Evolutionary conservation across 768 basidiomycete species (phyloP), one percentile per base, ranked within the genome.

Genomic region (Xerocomus spinulosus): DNA sequence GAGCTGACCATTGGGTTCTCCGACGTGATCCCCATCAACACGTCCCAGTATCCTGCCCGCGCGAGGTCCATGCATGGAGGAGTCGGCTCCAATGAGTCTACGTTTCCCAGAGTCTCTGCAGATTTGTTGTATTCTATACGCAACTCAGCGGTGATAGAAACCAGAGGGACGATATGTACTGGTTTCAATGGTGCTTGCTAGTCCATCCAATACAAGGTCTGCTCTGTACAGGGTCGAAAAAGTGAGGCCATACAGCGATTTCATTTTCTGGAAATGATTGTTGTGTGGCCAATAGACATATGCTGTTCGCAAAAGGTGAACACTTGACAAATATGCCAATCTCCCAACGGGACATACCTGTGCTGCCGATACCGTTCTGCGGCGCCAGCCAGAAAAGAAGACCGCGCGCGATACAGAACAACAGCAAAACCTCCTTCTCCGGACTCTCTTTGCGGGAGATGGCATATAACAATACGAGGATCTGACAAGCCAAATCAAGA

Each of bases 231-330:
- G 50, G 0, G 50, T 45, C 26, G 66, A 64, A 41, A 76, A 77
- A 1, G 71, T 56, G n/a, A 73, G 64, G 2, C 59, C 56, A 48
- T 72, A 72, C 12, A 77, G 63, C 12, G 63, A 46, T 23, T 67
- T 62, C 41, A 76, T 64, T n/a, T 67, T 63, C 44, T 68, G 60
- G 49, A 70, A 78, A 44, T 64, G 51, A 0, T 18, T 5, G 48
- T 74, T 69, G 4, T 60, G 59, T 1, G 70, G 68, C 67, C 68
- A 73, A 46, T 72, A 73, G 3, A 70, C 58, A 51, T 70, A 77
- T 2, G 69, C 74, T 74, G 37, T 30, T 20, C 14, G 18, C 7
- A 44, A 33, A 23, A 5, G 5, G 17, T 43, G 24, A 55, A 17
- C 9, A 0, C 15, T 29, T 1, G 14, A 25, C 7, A n/a, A n/a